Conservation (phyloP, 352 stramenopile species). For the Phytopythium helicoides region DNA sequence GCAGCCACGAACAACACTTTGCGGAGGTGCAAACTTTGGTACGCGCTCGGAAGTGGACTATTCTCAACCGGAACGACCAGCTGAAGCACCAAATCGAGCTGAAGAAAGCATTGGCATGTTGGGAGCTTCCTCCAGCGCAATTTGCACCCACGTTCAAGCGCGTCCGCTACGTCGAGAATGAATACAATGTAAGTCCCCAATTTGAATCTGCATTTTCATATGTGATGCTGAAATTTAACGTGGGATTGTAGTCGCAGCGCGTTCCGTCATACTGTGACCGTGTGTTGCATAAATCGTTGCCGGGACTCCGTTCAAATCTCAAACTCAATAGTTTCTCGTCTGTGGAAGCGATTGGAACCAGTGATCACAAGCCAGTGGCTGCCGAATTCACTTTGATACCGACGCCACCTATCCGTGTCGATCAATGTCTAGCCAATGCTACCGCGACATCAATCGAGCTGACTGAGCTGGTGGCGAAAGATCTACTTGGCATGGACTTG, state of each 20-base stretch:
- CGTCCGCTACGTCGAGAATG: slow-evolving; percentile 36
- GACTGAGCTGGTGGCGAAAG: slow-evolving; percentile 43
- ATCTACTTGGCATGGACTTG: slow-evolving; percentile 74
- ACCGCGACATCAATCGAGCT: slow-evolving; percentile 61
- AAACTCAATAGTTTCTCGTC: slow-evolving; percentile 58
- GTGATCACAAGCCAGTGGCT: slow-evolving; percentile 82
- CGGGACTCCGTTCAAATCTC: slow-evolving; percentile 44
- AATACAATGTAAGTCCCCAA: slow-evolving; percentile 38
- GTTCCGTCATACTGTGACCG: slow-evolving; percentile 85
- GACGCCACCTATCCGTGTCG: slow-evolving; percentile 22
- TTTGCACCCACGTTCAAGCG: slow-evolving; percentile 88
- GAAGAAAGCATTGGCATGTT: slow-evolving; percentile 56
- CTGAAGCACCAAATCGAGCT: slow-evolving; percentile 60
- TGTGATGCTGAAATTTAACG: neutral
- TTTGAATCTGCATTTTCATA: too few relatives aligned
- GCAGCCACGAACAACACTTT: slow-evolving; percentile 67
- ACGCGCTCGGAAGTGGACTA: slow-evolving; percentile 54
- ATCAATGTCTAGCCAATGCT: slow-evolving; percentile 11
- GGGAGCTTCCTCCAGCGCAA: slow-evolving; percentile 53
- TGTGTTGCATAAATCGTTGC: slow-evolving; percentile 80
- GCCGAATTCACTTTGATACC: slow-evolving; percentile 51
- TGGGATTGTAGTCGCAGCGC: slow-evolving; percentile 46
- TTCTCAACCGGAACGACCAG: slow-evolving; percentile 76
- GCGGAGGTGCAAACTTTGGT: slow-evolving; percentile 59
- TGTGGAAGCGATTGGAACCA: slow-evolving; percentile 66